Percentiles rank a stretch among this genome's conserved stretches.
Evolutionary conservation across 2,329 filamentous ascomycete species (phyloP).

Genomic region (Fusarium vanettenii): DNA sequence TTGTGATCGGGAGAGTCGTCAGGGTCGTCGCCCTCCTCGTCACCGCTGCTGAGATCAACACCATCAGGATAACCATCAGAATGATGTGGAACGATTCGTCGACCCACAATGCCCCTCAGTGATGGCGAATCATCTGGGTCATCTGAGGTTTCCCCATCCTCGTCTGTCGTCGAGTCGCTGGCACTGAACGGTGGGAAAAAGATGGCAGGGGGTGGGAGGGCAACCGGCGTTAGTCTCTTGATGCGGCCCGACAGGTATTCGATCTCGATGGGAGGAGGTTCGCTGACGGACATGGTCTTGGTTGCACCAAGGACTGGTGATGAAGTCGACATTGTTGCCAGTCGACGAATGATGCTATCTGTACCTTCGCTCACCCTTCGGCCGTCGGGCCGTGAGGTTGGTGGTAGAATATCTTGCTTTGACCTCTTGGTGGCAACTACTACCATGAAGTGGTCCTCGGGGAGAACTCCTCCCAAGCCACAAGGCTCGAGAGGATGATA

Average conservation of each 20-base stretch:
- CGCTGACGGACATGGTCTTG: background rate
- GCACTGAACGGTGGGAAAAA: constrained; percentile 62
- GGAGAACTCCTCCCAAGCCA: constrained; percentile 68
- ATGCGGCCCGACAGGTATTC: constrained; percentile 59
- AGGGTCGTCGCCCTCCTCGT: constrained; percentile 55
- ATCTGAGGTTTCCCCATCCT: constrained; percentile 44
- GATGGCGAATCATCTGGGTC: constrained; percentile 46
- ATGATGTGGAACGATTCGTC: constrained; percentile 50
- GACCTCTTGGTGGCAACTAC: constrained; percentile 63
- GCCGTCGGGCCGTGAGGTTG: background rate
- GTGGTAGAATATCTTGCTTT: constrained; percentile 39
- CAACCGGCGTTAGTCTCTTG: constrained; percentile 57
- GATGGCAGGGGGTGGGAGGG: constrained; percentile 64
- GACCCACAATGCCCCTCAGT: constrained; percentile 47
- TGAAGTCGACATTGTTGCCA: constrained; percentile 56
- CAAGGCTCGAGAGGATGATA: constrained; percentile 63
- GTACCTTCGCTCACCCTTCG: constrained; percentile 47
- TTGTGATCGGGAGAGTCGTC: constrained; percentile 47
- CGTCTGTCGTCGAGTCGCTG: constrained; percentile 51
- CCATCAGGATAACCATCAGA: constrained; percentile 57
- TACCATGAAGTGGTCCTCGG: constrained; percentile 73
- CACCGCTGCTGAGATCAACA: constrained; percentile 54
- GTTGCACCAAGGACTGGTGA: constrained; percentile 44
- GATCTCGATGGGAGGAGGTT: constrained; percentile 50
- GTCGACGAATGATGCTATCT: constrained; percentile 54